Conservation (phyloP, 768 basidiomycete species). For the Sporobolomyces pararoseus region DNA sequence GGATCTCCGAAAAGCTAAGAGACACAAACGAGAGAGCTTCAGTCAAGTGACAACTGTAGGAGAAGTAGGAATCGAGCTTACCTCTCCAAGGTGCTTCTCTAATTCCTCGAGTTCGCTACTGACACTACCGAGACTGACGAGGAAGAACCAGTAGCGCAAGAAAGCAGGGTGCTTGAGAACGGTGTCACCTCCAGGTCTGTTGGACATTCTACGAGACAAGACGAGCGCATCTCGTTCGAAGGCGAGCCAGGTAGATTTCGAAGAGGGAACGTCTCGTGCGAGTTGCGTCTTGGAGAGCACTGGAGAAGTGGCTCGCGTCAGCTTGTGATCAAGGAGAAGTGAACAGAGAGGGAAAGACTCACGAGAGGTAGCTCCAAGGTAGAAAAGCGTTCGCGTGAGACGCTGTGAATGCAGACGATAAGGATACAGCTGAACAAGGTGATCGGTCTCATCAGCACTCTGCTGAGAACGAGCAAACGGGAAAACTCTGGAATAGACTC, state of each 20-base stretch:
- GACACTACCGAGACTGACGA: conserved; percentile 31
- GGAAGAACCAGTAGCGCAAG: conserved; percentile 41
- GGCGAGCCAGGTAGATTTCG: conserved; percentile 33
- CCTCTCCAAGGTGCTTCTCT: conserved; percentile 34
- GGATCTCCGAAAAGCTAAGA: conserved; percentile 35
- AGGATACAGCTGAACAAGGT: conserved; percentile 16
- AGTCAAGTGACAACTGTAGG: background rate
- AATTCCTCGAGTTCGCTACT: conserved; percentile 37
- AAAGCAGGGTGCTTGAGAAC: conserved; percentile 36
- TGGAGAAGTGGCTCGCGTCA: background rate
- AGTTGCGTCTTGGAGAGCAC: conserved; percentile 37
- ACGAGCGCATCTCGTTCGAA: conserved; percentile 42
- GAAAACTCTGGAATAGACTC: no score
- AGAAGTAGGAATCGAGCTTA: background rate
- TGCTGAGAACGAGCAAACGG: background rate
- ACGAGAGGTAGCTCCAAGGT: conserved; percentile 33
- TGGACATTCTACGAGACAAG: conserved; percentile 30
- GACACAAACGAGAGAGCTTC: background rate
- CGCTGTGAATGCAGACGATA: conserved; percentile 41
- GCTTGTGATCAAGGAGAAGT: no score
- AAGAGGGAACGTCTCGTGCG: conserved; percentile 36
- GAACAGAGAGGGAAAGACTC: background rate
- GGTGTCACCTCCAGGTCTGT: conserved; percentile 29
- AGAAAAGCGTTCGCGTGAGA: conserved; percentile 38
- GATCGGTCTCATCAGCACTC: background rate